phyloP scores from a whole-genome alignment of 257 asterid genomes.

The Solanum corneliomulleri region DNA sequence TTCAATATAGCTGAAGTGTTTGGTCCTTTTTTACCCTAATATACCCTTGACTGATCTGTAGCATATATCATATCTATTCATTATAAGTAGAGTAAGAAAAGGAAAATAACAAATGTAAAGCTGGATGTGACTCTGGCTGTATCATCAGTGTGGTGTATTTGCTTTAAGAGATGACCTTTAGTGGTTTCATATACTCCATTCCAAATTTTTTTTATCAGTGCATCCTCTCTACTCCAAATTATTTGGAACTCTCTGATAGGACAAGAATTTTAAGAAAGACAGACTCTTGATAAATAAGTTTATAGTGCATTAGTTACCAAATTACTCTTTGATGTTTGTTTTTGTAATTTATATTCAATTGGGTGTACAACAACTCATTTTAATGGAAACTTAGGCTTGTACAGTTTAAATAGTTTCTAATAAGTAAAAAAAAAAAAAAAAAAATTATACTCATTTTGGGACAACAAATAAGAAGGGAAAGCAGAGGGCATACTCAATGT shows the following conservation, averaged over 20 bases:
- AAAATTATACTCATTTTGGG: background rate
- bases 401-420: background rate
- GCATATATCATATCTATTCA: background rate
- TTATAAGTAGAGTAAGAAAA: background rate
- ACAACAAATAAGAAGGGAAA: background rate
- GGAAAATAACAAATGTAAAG: background rate
- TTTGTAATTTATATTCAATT: background rate
- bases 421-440: background rate
- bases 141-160: background rate
- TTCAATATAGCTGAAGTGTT: background rate
- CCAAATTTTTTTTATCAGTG: background rate
- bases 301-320: background rate
- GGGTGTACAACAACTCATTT: background rate
- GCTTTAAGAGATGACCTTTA: background rate
- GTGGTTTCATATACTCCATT: background rate
- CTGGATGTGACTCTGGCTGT: background rate
- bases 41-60: background rate
- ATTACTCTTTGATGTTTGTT: background rate
- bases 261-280: background rate
- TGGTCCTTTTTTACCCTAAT: background rate
- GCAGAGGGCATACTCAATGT: background rate
- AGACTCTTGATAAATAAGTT: background rate
- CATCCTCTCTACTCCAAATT: background rate
- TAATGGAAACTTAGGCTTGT: background rate
- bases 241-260: background rate